Base-by-base conservation (phyloP, 2,329 filamentous ascomycete species). In the Aspergillus neoniger region DNA sequence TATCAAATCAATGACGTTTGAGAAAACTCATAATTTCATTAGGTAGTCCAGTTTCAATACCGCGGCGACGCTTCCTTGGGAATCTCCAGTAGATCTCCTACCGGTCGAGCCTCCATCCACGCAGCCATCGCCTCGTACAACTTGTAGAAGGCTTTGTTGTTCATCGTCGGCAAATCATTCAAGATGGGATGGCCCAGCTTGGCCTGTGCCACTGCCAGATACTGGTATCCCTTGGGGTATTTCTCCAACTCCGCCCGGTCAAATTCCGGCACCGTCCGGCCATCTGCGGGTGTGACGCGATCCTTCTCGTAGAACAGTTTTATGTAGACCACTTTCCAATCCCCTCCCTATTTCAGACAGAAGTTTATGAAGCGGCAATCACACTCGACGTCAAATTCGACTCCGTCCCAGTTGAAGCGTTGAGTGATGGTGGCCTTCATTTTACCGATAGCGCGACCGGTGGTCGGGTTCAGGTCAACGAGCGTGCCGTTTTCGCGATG, bases 331-430 rank as follows among this genome's bases (percentile, higher is more conserved):
- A 55, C 23, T 23, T 55, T 55, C 52, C 52, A 55, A 8, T 55
- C 38, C 0, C 38, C 21, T 8, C 5, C 36, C 5, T 55, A 9
- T 15, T 55, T 44, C 23, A 55, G 6, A 12, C 52, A 55, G 10
- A 55, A 55, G n/a, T 43, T 55, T 38, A 55, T 55, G 52, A 55
- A 55, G 14, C 52, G 52, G 38, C 52, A 55, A 36, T 55, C 38
- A 23, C 52, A 55, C 36, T 55, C 52, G 15, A 55, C 39, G 23
- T 55, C 52, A 39, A 43, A 55, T 9, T 44, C 52, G 2, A 55
- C 38, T 2, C 52, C 50, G 23, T 54, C 51, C 52, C 38, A 43
- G 25, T 17, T 6, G n/a, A 55, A 55, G 38, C 52, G 52, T 19
- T 55, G 52, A 21, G 52, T 55, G 25, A 55, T 55, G 19, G 52